A percentile compares a stretch with the other conserved stretches of the same genome.
Evolutionary conservation across 148 eudicot genomes (phyloP).

Genomic region (Pouteria glomerata): DNA sequence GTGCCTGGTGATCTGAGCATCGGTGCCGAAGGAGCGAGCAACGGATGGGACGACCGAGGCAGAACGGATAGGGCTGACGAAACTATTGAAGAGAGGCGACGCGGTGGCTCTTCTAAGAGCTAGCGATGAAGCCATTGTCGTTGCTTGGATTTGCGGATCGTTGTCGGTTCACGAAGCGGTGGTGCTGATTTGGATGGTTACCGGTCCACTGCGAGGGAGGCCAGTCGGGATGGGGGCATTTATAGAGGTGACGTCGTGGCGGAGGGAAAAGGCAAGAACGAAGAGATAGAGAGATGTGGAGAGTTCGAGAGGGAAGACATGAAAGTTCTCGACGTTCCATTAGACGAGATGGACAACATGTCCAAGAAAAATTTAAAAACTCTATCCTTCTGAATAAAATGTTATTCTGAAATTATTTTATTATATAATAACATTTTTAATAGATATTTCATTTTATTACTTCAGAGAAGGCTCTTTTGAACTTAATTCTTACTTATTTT

Average conservation of each 20-base stretch:
- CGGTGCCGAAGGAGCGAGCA: constrained; percentile 39
- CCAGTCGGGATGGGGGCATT: neutral
- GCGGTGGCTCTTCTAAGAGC: constrained; percentile 43
- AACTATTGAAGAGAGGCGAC: constrained; percentile 18
- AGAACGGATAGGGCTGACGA: constrained; percentile 33
- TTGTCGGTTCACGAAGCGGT: neutral
- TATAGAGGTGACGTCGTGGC: neutral
- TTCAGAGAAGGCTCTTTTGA: too few relatives aligned
- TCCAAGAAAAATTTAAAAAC: too few relatives aligned
- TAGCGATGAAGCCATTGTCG: constrained; percentile 35
- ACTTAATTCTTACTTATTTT: too few relatives aligned
- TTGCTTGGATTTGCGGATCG: neutral
- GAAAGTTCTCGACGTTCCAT: too few relatives aligned
- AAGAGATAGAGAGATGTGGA: neutral
- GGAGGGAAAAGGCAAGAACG: too few relatives aligned
- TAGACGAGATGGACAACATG: too few relatives aligned
- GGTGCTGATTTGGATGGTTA: neutral
- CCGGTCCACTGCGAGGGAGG: neutral
- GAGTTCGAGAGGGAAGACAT: constrained; percentile 26
- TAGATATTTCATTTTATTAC: too few relatives aligned
- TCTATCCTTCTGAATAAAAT: too few relatives aligned
- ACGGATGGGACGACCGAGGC: constrained; percentile 26
- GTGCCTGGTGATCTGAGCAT: constrained; percentile 35
- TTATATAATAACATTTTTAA: too few relatives aligned
- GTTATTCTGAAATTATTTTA: too few relatives aligned